Base-by-base conservation (phyloP, 2,329 filamentous ascomycete genomes). In the Cercospora canescens region DNA sequence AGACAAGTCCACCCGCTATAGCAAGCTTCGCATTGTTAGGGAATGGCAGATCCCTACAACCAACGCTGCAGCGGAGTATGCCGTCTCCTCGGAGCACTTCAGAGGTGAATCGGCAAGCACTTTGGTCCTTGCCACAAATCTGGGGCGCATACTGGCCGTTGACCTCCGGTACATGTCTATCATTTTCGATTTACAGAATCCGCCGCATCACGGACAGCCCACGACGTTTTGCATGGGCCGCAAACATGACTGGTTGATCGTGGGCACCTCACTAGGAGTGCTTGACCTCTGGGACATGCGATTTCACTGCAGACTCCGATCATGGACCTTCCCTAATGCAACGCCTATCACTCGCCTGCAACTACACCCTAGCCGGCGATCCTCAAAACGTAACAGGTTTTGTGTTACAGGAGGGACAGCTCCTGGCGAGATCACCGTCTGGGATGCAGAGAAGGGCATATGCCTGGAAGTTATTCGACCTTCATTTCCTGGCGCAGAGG, bases 211-310 rank as follows among this genome's bases (percentile, higher is more conserved):
- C 75, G 95, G 95, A 12, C 92, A 90, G 0, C 92, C 93, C 1
- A 97, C 92, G 0, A 95, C 92, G 71, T 97, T 99, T 79, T 94
- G 91, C 73, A 85, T 97, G 34, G 93, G 97, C 74, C 87, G 88
- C 64, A 92, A 89, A 75, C 89, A 91, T 59, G 93, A 95, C 75
- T 99, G 95, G 95, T 83, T 99, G 3, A 86, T 96, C 1, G 81
- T 98, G 0, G 95, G 94, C 37, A 99, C 96, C 0, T 92, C 93
- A 0, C 94, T 98, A 76, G 95, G 96, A 37, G 90, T 98, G 30
- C 83, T 99, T 7, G 91, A 96, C 76, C 85, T 99, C 1, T 99
- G 95, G 95, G 95, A 99, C 78, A 84, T 99, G 45, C 90, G 95
- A n/a, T 99, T 99, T 83, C 91, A 89, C 70, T 87, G 98, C 72